A percentile compares a stretch with the other conserved stretches of the same genome.
phyloP scores from a whole-genome alignment of 768 basidiomycete genomes.

The Agaricus subrufescens region DNA sequence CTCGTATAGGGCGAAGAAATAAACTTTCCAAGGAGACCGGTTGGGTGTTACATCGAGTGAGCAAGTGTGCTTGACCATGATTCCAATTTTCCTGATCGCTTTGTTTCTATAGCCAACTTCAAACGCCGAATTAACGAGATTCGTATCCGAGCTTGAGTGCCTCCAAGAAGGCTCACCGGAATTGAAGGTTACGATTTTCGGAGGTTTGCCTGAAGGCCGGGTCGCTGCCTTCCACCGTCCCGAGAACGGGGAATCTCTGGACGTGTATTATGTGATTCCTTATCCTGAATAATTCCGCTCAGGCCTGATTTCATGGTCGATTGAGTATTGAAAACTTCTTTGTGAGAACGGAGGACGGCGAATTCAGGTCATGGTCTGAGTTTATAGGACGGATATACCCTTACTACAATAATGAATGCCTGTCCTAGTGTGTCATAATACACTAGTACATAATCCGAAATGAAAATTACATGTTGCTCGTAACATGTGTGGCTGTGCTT shows the following conservation, averaged over 20 bases:
- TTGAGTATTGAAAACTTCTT: too few species aligned
- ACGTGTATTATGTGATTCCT: neutral
- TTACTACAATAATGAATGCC: too few species aligned
- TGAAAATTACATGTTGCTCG: neutral
- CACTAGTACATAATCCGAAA: too few species aligned
- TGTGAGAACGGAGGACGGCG: too few species aligned
- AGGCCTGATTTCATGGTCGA: too few species aligned
- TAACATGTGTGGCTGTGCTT: neutral
- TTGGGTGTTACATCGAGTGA: neutral
- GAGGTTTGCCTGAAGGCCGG: neutral
- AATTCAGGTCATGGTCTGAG: too few species aligned
- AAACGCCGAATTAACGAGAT: neutral
- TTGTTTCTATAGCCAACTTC: neutral
- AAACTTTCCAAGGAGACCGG: neutral
- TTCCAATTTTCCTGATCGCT: neutral
- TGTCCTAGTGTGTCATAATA: too few species aligned
- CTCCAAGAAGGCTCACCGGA: neutral
- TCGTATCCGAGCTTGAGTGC: neutral
- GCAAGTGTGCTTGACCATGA: neutral
- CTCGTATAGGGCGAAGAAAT: too few species aligned
- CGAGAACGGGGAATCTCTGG: neutral
- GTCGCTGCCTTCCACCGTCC: neutral
- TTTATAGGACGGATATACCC: too few species aligned
- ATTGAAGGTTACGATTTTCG: neutral
- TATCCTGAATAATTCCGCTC: neutral